These are phyloP conservation scores for Nakaseomyces delphensis DNA, from an alignment of 1,139 yeast genomes.

Conservation along the genomic window DNA sequence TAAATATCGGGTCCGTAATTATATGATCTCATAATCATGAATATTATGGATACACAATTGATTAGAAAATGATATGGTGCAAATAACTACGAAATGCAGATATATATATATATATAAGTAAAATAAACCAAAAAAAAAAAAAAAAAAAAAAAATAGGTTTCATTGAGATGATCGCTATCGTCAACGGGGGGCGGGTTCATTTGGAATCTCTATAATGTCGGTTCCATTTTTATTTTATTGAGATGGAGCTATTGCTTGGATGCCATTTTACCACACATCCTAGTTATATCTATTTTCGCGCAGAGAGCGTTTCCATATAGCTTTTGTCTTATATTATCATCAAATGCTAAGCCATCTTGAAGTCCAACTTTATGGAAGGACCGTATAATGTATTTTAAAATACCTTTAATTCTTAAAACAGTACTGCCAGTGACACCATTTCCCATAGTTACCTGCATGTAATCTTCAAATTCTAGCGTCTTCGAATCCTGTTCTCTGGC, in stretches of 20 bases:
- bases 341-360: not conserved
- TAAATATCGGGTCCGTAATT: too few relatives aligned
- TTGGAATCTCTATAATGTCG: too few relatives aligned
- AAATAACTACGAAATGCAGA: too few relatives aligned
- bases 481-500: slow-evolving; percentile 17
- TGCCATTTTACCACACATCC: not conserved
- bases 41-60: too few relatives aligned
- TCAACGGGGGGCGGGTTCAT: too few relatives aligned
- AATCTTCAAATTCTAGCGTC: slow-evolving; percentile 31
- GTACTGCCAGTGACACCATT: slow-evolving; percentile 39
- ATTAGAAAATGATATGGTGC: too few relatives aligned
- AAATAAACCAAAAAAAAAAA: too few relatives aligned
- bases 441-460: slow-evolving; percentile 39
- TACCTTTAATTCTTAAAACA: slow-evolving; percentile 36
- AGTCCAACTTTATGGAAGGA: not conserved
- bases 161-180: too few relatives aligned
- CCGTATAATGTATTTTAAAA: slow-evolving; percentile 34
- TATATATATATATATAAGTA: too few relatives aligned
- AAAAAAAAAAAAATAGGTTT: not conserved
- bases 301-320: not conserved
- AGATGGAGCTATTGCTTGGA: too few relatives aligned
- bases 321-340: not conserved
- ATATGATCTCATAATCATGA: too few relatives aligned
- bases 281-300: not conserved
- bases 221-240: not conserved